Conservation (phyloP, 2,329 filamentous ascomycete genomes). For the Rhinocladiella mackenziei region DNA sequence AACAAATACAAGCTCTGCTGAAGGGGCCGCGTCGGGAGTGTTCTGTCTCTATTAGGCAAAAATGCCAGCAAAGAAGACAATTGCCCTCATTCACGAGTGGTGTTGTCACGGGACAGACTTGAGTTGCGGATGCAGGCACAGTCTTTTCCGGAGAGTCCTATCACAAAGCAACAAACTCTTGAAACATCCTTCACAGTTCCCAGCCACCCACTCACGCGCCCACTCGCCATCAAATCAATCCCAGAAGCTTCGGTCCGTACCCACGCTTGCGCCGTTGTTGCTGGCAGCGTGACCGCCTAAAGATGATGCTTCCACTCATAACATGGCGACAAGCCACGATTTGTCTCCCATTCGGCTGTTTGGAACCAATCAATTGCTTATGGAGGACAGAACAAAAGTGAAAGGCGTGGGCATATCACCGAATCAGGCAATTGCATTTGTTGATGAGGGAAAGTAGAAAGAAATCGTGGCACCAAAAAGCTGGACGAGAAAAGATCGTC, state of each 20-base stretch:
- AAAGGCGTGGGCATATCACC: conserved; percentile 10
- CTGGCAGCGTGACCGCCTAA: conserved; percentile 20
- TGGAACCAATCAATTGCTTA: conserved; percentile 4
- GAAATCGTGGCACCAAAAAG: conserved; percentile 17
- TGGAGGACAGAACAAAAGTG: neutral
- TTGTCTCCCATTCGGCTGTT: conserved; percentile 8
- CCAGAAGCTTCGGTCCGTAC: conserved; percentile 23
- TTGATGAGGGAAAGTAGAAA: conserved; percentile 9
- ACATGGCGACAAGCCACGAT: conserved; percentile 6
- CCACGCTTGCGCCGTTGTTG: conserved; percentile 22
- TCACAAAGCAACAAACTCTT: too few relatives aligned
- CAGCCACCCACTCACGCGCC: conserved; percentile 17
- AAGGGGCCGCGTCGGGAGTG: too few relatives aligned
- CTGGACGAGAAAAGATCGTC: conserved; percentile 20
- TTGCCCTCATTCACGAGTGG: too few relatives aligned
- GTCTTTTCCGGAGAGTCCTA: too few relatives aligned
- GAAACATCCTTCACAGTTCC: conserved; percentile 7
- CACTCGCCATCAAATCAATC: conserved; percentile 10
- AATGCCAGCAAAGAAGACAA: too few relatives aligned
- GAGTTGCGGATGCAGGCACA: too few relatives aligned
- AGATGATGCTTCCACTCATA: conserved; percentile 15
- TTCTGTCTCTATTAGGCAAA: too few relatives aligned
- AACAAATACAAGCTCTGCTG: too few relatives aligned
- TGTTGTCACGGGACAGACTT: too few relatives aligned
- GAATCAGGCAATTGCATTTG: conserved; percentile 9